Base-by-base conservation (phyloP, 2,329 filamentous ascomycete genomes). In the Aspergillus chevalieri region DNA sequence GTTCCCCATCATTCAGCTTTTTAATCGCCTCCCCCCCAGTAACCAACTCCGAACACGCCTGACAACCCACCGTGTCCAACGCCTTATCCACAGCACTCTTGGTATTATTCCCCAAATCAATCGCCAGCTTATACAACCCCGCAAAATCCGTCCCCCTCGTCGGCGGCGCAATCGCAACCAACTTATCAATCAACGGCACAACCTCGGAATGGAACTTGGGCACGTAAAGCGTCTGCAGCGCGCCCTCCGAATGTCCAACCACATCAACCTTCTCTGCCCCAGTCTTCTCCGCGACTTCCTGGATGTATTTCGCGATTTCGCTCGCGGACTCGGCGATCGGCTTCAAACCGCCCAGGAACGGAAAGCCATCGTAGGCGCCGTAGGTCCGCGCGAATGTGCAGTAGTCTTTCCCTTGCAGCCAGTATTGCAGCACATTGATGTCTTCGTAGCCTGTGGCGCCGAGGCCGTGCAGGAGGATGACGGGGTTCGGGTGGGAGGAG, bases 191-290 rank as follows among this genome's bases (percentile, higher is more conserved):
- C 6, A 64, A 39, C 8, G 52, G 47, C 15, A 63, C 47, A 3
- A 68, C 62, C 19, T 41, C 15, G 2, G 60, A 57, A 21, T 67
- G 58, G 53, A 69, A 68, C 43, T 70, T 70, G n/a, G 67, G 66
- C 8, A 69, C 67, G 46, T 70, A 70, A 2, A 74, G 57, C 1
- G 65, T 49, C 50, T 73, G 69, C 48, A 74, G 71, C 5, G 61
- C 72, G 41, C 72, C 72, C 54, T 74, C 72, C 2, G 71, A 74
- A 54, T 74, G 71, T 6, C 72, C 72, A 14, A 74, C 69, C 1
- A 74, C 50, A 47, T 74, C 65, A 26, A 74, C 59, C 44, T 70
- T 71, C n/a, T 47, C 41, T 4, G 67, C 65, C 8, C 65, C 66
- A 2, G 71, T 71, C 50, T 64, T 61, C 4, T 59, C 47, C 14